These are phyloP conservation scores for Nannochloris sp. DNA, from an alignment of 139 green algal species.

Conservation along the genomic window DNA sequence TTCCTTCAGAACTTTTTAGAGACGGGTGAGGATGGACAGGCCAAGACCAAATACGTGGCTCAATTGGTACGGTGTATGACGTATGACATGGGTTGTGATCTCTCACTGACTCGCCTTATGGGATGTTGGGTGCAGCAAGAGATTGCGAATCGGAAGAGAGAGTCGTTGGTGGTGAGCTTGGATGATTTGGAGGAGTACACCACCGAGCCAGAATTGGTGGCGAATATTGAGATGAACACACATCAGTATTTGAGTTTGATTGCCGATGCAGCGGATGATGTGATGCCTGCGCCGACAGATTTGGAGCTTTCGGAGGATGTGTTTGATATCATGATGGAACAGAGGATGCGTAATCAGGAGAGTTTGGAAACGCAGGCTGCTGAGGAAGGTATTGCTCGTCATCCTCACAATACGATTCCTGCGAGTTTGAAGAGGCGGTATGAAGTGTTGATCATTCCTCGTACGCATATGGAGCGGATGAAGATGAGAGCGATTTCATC, in stretches of 20 bases:
- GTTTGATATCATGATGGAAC: slow-evolving; percentile 70
- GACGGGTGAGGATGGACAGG: slow-evolving; percentile 8
- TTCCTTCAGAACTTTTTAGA: slow-evolving; percentile 53
- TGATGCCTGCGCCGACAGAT: slow-evolving; percentile 51
- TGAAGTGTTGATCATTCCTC: slow-evolving; percentile 68
- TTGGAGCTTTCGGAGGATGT: slow-evolving; percentile 49
- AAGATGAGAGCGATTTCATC: slow-evolving; percentile 61
- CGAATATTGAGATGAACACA: slow-evolving; percentile 63
- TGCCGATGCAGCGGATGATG: slow-evolving; percentile 64
- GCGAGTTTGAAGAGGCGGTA: slow-evolving; percentile 71
- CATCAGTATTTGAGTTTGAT: slow-evolving; percentile 69
- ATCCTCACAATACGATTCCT: slow-evolving; percentile 48
- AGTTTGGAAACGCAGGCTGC: slow-evolving; percentile 16
- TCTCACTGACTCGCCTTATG: neutral
- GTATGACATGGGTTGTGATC: no score
- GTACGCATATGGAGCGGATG: slow-evolving; percentile 16
- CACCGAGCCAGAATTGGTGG: slow-evolving; percentile 37
- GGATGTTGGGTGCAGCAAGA: slow-evolving; percentile 60
- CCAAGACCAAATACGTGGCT: slow-evolving; percentile 44
- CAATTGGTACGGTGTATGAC: slow-evolving; percentile 38
- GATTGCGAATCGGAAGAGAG: slow-evolving; percentile 71
- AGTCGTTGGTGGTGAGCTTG: slow-evolving; percentile 57
- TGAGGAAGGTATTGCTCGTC: slow-evolving; percentile 16
- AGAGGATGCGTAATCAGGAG: slow-evolving; percentile 23
- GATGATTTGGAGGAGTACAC: slow-evolving; percentile 59